Conservation (phyloP, 2,329 filamentous ascomycete species). For the Trichoderma sp. region DNA sequence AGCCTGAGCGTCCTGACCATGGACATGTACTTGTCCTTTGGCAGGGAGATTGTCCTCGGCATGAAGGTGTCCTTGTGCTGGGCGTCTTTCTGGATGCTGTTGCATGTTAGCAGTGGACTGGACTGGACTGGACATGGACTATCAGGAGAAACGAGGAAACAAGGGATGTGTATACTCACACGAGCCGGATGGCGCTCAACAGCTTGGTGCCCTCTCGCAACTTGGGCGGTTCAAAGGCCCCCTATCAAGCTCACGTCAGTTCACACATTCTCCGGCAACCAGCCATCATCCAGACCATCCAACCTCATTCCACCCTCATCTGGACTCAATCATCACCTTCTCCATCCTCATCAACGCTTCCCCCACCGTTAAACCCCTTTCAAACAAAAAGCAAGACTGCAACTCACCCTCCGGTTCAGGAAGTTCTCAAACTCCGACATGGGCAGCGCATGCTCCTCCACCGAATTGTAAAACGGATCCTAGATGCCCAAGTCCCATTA, state of each 20-base stretch:
- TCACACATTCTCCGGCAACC: neutral
- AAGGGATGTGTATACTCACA: constrained; percentile 47
- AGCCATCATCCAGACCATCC: too few relatives aligned
- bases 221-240: constrained; percentile 54
- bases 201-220: constrained; percentile 49
- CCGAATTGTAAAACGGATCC: constrained; percentile 54
- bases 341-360: neutral
- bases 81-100: constrained; percentile 60
- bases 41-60: constrained; percentile 57
- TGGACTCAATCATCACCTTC: neutral
- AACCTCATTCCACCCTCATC: neutral
- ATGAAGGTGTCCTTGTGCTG: constrained; percentile 61
- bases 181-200: constrained; percentile 55
- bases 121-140: too few relatives aligned
- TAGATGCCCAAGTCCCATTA: constrained; percentile 33
- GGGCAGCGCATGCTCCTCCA: constrained; percentile 55
- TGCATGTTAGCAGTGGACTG: constrained; percentile 4
- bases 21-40: constrained; percentile 52
- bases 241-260: constrained; percentile 42
- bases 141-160: neutral
- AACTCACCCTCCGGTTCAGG: constrained; percentile 51
- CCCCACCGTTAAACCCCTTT: too few relatives aligned
- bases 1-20: constrained; percentile 60
- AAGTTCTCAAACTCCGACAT: constrained; percentile 62
- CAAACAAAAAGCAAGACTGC: too few relatives aligned